Percentiles rank a stretch among this genome's conserved stretches.
Evolutionary conservation across 2,329 filamentous ascomycete genomes (phyloP).

Genomic region (Neonectria ditissima): DNA sequence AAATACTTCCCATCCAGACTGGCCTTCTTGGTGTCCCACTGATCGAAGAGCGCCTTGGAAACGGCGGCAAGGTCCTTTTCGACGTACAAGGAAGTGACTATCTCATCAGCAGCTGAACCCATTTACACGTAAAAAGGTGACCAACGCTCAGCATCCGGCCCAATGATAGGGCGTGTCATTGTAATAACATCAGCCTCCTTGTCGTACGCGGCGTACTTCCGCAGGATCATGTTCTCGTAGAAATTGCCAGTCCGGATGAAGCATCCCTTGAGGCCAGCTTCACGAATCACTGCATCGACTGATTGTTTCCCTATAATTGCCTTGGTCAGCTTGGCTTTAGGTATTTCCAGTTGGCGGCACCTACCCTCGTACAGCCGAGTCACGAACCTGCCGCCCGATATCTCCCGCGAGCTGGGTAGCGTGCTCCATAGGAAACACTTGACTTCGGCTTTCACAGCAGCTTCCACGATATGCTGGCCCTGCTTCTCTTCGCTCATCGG

Average conservation of each 20-base stretch:
- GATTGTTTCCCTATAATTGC: constrained; percentile 20
- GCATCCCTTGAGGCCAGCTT: constrained; percentile 27
- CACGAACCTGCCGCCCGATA: constrained; percentile 31
- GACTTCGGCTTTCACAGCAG: constrained; percentile 22
- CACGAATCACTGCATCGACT: constrained; percentile 29
- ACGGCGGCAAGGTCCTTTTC: constrained; percentile 29
- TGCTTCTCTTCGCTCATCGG: constrained; percentile 34
- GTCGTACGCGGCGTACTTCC: constrained; percentile 31
- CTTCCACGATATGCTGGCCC: constrained; percentile 31
- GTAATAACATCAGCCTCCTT: constrained; percentile 23
- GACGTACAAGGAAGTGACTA: constrained; percentile 31
- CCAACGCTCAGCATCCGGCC: constrained; percentile 28
- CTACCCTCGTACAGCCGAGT: constrained; percentile 29
- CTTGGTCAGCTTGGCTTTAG: background rate
- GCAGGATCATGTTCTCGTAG: constrained; percentile 32
- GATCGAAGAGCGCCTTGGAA: constrained; percentile 27
- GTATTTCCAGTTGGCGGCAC: accelerated
- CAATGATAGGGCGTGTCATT: constrained; percentile 32
- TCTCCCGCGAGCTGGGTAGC: constrained; percentile 28
- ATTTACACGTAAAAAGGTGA: background rate
- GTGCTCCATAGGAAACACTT: constrained; percentile 32
- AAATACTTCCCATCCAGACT: constrained; percentile 27
- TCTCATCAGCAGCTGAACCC: background rate
- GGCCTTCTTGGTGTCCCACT: constrained; percentile 24
- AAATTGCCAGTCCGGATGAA: constrained; percentile 32